These are phyloP conservation scores for Pythium angustatum DNA, from an alignment of 352 stramenopile genomes.

Conservation along the genomic window DNA sequence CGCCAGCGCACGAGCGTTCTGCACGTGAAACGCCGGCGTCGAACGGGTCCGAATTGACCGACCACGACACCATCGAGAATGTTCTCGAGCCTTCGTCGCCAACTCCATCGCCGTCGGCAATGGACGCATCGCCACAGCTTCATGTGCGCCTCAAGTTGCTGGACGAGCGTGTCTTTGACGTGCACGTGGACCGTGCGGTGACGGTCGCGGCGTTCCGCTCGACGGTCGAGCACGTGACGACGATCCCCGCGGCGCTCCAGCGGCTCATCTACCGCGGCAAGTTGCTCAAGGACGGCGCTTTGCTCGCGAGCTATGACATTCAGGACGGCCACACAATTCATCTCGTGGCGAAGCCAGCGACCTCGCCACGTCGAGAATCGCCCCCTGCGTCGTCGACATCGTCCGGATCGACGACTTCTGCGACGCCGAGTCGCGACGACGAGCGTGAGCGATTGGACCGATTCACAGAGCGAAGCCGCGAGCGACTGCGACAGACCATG, in stretches of 20 bases:
- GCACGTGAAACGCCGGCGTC: not conserved
- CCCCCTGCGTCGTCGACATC: not conserved
- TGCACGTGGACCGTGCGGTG: slow-evolving; percentile 45
- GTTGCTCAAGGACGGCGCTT: slow-evolving; percentile 77
- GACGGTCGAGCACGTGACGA: slow-evolving; percentile 53
- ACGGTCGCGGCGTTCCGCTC: slow-evolving; percentile 65
- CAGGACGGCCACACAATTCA: slow-evolving; percentile 93
- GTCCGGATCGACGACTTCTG: not conserved
- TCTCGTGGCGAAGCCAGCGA: slow-evolving; percentile 70
- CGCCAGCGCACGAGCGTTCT: slow-evolving; percentile 4
- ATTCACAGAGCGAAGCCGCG: slow-evolving; percentile 23
- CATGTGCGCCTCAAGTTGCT: slow-evolving; percentile 75
- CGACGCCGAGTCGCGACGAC: slow-evolving; percentile 14
- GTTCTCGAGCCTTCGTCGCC: slow-evolving; percentile 1
- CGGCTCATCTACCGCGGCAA: slow-evolving; percentile 93
- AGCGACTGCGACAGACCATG: slow-evolving; percentile 29
- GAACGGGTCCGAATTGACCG: not conserved
- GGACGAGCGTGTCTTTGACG: slow-evolving; percentile 75
- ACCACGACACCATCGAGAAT: slow-evolving; percentile 4
- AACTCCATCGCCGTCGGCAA: too few species aligned
- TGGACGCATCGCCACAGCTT: slow-evolving; percentile 22
- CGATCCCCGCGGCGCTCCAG: slow-evolving; percentile 64
- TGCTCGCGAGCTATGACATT: slow-evolving; percentile 81
- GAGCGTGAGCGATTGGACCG: slow-evolving; percentile 11
- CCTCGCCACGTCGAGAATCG: not conserved